Evolutionary conservation across 2,329 filamentous ascomycete genomes (phyloP).

Genomic region (Fusarium sulawesiense): DNA sequence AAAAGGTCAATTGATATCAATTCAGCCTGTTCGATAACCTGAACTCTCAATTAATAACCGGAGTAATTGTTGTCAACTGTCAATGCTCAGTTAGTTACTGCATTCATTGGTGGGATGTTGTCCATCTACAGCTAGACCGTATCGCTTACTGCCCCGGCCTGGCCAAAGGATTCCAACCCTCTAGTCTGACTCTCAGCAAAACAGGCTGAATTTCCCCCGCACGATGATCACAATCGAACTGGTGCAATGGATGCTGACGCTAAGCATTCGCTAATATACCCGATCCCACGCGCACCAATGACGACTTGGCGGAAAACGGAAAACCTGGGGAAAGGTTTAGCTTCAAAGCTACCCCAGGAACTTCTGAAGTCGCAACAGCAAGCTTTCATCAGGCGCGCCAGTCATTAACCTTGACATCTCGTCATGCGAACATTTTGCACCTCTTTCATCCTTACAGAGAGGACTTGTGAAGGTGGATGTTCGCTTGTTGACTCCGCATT

Average conservation of each 20-base stretch:
- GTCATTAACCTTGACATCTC: conserved; percentile 16
- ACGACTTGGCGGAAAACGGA: conserved; percentile 2
- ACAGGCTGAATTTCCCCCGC: conserved; percentile 34
- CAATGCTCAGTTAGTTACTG: background rate
- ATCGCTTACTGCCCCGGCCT: conserved; percentile 18
- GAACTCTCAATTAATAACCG: background rate
- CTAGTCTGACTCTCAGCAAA: background rate
- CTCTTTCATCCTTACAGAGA: conserved; percentile 5
- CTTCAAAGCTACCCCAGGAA: conserved; percentile 18
- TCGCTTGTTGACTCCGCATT: background rate
- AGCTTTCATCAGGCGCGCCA: conserved; percentile 33
- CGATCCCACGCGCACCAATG: conserved; percentile 34
- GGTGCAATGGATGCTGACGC: conserved; percentile 13
- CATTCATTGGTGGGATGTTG: conserved; percentile 14
- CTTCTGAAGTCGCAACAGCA: conserved; percentile 15
- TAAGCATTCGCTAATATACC: conserved; percentile 22
- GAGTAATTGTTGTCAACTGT: background rate
- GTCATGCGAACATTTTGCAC: conserved; percentile 23
- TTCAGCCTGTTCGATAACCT: background rate
- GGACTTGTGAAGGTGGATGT: conserved; percentile 19
- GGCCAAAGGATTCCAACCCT: conserved; percentile 12
- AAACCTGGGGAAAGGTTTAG: conserved; percentile 39
- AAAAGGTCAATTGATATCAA: background rate
- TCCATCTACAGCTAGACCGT: background rate
- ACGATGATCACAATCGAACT: conserved; percentile 37